Evolutionary conservation across 2,329 filamentous ascomycete genomes (phyloP), one percentile per base, ranked within the genome.

Genomic region (Xylaria sp.): DNA sequence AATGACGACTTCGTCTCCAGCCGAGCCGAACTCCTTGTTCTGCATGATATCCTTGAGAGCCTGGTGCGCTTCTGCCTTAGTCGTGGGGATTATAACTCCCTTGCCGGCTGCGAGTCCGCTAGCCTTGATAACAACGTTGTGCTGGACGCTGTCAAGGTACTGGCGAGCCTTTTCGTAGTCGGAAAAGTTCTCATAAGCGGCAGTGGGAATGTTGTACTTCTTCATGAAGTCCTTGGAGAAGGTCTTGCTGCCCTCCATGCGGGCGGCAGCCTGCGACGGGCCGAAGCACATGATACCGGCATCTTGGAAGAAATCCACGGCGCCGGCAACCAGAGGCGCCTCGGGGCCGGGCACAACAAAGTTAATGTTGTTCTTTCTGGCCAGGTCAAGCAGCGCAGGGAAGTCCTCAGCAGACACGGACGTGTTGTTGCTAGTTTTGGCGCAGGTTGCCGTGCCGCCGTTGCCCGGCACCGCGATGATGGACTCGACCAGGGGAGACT

Each of bases 171-270:
- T 78, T 58, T 88, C 83, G 74, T 89, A 92, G 69, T 90, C 82
- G 73, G 81, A 85, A 72, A 97, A 97, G 78, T 95, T 97, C 74
- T 88, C 85, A 77, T 96, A 97, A 46, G 84, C 85, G 13, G 94
- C 94, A 0, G 94, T 97, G 44, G 93, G 92, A 68, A 99, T 96
- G 69, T 83, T 83, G 76, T 96, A 86, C 66, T 88, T 86, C 75
- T 89, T 88, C 94, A 97, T 99, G 72, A 97, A 97, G 75, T 97
- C 92, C 74, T 99, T 99, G 63, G 90, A 92, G 75, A 95, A 97
- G 9, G 93, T 90, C 80, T 99, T 99, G 78, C 90, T 95, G 61
- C 94, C 94, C 76, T 99, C 94, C 83, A 99, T 91, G 50, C 84
- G 83, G 16, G 94, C 92, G 19, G 94, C 93, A 53, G 85, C 85